Evolutionary conservation across 1,284 basidiomycete species (phyloP).

Genomic region (Irpex sp.): DNA sequence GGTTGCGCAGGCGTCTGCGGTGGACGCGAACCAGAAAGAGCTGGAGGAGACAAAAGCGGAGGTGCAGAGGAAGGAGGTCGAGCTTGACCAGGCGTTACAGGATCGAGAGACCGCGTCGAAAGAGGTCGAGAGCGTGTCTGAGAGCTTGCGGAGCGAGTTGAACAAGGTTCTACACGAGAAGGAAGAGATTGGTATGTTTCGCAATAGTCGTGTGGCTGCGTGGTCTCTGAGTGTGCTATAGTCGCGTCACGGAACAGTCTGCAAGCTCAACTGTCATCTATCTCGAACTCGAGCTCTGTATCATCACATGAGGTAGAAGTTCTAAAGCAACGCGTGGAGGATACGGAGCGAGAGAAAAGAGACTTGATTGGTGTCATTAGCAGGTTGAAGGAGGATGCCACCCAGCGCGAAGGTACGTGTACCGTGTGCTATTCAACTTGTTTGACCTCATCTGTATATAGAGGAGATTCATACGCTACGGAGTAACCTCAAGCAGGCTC

Average conservation of each 20-base stretch:
- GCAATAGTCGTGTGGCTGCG: not conserved
- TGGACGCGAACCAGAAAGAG: slow-evolving; percentile 52
- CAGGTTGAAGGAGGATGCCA: slow-evolving; percentile 65
- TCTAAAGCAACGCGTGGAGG: slow-evolving; percentile 58
- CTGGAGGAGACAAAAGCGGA: slow-evolving; percentile 65
- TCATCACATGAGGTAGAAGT: slow-evolving; percentile 59
- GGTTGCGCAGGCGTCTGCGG: slow-evolving; percentile 49
- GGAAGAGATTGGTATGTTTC: slow-evolving; percentile 55
- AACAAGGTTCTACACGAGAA: slow-evolving; percentile 52
- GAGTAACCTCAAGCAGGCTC: slow-evolving; percentile 63
- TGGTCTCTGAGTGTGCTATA: slow-evolving; percentile 24
- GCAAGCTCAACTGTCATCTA: slow-evolving; percentile 47
- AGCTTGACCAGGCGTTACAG: slow-evolving; percentile 75
- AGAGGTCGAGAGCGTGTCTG: slow-evolving; percentile 51
- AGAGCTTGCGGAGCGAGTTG: slow-evolving; percentile 51
- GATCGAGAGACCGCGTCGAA: slow-evolving; percentile 59
- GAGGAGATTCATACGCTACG: slow-evolving; percentile 71
- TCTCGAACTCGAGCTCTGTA: slow-evolving; percentile 51
- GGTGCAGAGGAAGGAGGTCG: slow-evolving; percentile 65
- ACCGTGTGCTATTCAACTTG: slow-evolving; percentile 6
- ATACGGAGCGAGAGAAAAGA: slow-evolving; percentile 76
- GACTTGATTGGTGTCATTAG: slow-evolving; percentile 73
- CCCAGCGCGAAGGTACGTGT: slow-evolving; percentile 60
- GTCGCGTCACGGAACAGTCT: slow-evolving; percentile 49
- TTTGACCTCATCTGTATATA: slow-evolving; percentile 22